Evolutionary conservation across 2,329 filamentous ascomycete species (phyloP), one percentile per base, ranked within the genome.

Genomic region (Rugonectria rugulosa): DNA sequence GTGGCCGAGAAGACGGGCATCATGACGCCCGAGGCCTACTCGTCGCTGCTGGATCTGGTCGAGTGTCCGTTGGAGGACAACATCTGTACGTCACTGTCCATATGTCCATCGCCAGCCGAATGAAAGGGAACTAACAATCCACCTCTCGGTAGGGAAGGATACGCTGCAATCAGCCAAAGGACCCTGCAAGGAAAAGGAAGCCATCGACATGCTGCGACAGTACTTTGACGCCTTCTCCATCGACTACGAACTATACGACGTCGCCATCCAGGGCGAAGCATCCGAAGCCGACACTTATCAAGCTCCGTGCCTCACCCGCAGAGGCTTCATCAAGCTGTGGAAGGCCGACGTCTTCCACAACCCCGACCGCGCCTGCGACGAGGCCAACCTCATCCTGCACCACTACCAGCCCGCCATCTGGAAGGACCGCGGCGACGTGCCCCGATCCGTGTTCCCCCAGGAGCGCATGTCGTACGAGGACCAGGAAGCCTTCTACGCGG

Each of bases 311-410:
- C 40, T 44, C 23, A 48, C 45, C 11, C 38, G 24, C n/a, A 19
- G 20, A 9, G 47, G 40, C n/a, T 55, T 49, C 32, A 49, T 55
- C 20, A 42, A 44, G 31, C 20, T 26, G 4, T 49, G 52, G 38
- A 44, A 48, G 32, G 26, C 32, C 10, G 38, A 49, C 19, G 5
- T 6, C 15, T 32, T 40, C 12, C 15, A 31, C 24, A 32, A 48
- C 23, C 44, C 40, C 11, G 38, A 17, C 21, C 31, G 12, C 10
- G 20, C 32, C 14, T 37, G 29, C 15, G 31, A 43, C 17, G 15
- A 49, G 6, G 15, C 45, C 11, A 51, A 51, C 41, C 36, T 53
- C 32, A 40, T 45, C n/a, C 20, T 46, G 19, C 49, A 45, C 12
- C 29, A 53, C 42, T 53, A 34, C 34, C 41, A 40, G 26, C 49